These are phyloP conservation scores for Crassisporium funariophilum DNA, from an alignment of 768 basidiomycete genomes.

Conservation along the genomic window DNA sequence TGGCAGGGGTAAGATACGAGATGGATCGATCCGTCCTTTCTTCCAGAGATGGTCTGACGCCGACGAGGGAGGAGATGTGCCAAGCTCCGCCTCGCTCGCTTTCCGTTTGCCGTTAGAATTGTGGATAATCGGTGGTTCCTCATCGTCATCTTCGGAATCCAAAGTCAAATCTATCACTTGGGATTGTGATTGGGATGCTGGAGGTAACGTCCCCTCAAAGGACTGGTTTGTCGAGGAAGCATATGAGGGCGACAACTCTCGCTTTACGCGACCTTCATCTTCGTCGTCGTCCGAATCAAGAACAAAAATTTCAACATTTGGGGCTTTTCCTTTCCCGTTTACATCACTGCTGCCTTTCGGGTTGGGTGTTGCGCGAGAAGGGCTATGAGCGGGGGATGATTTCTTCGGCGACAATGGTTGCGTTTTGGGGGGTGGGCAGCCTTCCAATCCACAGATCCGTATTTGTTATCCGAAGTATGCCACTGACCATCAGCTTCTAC, in stretches of 20 bases:
- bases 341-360: slow-evolving; percentile 31
- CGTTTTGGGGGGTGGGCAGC: slow-evolving; percentile 44
- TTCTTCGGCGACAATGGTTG: slow-evolving; percentile 34
- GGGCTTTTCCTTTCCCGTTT: slow-evolving; percentile 48
- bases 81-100: slow-evolving; percentile 49
- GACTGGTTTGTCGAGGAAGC: slow-evolving; percentile 44
- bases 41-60: slow-evolving; percentile 77
- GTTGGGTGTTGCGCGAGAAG: slow-evolving; percentile 22
- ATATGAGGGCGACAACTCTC: slow-evolving; percentile 71
- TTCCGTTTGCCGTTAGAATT: slow-evolving; percentile 57
- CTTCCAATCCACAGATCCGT: slow-evolving; percentile 74
- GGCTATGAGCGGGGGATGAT: slow-evolving; percentile 18
- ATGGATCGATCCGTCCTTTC: slow-evolving; percentile 48
- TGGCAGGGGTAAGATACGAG: slow-evolving; percentile 20
- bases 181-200: slow-evolving; percentile 22
- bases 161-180: slow-evolving; percentile 82
- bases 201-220: slow-evolving; percentile 28
- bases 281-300: slow-evolving; percentile 82
- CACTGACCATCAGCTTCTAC: slow-evolving; percentile 95
- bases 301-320: slow-evolving; percentile 60
- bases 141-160: slow-evolving; percentile 69
- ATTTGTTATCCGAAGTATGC: slow-evolving; percentile 90
- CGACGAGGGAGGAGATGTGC: slow-evolving; percentile 30
- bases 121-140: slow-evolving; percentile 47
- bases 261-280: slow-evolving; percentile 73